Evolutionary conservation across 805 yeast genomes (phyloP).

Genomic region (Wickerhamiella sorbophila): DNA sequence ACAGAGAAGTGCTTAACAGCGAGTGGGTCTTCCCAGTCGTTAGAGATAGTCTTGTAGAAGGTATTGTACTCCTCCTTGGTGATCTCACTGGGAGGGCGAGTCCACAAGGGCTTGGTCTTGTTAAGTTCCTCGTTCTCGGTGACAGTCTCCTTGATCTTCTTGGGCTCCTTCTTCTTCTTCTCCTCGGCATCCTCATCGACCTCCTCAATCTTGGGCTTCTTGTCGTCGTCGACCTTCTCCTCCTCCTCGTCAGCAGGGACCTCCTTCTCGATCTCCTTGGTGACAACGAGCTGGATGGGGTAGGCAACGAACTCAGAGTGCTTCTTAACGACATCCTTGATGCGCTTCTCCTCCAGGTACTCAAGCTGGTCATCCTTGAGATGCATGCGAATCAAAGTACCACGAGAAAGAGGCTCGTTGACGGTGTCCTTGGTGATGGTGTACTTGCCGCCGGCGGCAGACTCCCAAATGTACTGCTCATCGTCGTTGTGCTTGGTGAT

Average conservation of each 20-base stretch:
- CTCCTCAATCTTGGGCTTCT: conserved; percentile 63
- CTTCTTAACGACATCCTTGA: conserved; percentile 97
- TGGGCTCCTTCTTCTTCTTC: conserved; percentile 61
- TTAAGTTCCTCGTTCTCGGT: conserved; percentile 95
- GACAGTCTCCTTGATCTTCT: conserved; percentile 84
- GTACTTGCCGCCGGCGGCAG: conserved; percentile 99
- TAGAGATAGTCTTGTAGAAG: conserved; percentile 97
- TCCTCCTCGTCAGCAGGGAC: conserved; percentile 68
- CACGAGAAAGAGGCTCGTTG: conserved; percentile 82
- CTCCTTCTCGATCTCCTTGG: conserved; percentile 98
- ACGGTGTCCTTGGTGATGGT: conserved; percentile 82
- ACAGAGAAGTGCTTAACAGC: conserved; percentile 99
- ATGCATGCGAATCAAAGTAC: conserved; percentile 89
- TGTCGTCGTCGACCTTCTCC: conserved; percentile 43
- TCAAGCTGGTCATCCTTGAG: conserved; percentile 97
- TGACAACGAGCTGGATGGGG: conserved; percentile 96
- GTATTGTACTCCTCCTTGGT: conserved; percentile 98
- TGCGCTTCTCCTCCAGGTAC: conserved; percentile 98
- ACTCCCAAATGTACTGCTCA: conserved; percentile 99
- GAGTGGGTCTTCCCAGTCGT: conserved; percentile 99
- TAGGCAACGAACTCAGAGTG: conserved; percentile 98
- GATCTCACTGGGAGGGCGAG: conserved; percentile 95
- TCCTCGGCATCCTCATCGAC: conserved; percentile 54
- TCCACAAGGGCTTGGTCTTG: conserved; percentile 99
- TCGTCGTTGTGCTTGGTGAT: conserved; percentile 97